A percentile compares a stretch with the other conserved stretches of the same genome.
phyloP scores from a whole-genome alignment of 2,329 filamentous ascomycete species.

The Helotiales sp. region DNA sequence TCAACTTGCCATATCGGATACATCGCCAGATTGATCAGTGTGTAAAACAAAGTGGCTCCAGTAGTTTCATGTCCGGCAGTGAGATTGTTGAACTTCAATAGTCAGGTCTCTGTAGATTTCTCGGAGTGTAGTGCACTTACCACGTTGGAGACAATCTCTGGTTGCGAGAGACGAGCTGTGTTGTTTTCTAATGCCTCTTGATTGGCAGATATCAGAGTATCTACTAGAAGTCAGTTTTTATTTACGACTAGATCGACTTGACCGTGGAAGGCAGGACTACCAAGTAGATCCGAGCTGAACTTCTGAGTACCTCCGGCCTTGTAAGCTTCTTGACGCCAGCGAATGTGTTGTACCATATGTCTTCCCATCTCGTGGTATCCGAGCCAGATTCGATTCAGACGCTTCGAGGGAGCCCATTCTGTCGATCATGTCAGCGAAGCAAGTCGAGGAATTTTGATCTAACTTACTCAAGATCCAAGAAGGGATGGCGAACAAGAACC shows the following conservation, averaged over 20 bases:
- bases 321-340: neutral
- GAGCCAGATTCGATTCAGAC: slow-evolving; percentile 10
- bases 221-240: neutral
- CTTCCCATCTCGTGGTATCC: slow-evolving; percentile 8
- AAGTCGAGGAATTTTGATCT: neutral
- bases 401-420: slow-evolving; percentile 2
- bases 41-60: slow-evolving; percentile 4
- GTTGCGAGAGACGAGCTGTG: neutral
- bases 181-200: neutral
- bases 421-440: neutral
- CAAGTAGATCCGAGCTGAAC: neutral
- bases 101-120: neutral
- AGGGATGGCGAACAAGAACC: slow-evolving; percentile 47
- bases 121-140: neutral
- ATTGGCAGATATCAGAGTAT: slow-evolving; percentile 2
- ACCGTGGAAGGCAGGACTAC: neutral
- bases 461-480: slow-evolving; percentile 42
- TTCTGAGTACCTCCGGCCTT: neutral
- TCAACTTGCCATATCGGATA: slow-evolving; percentile 3
- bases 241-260: too few relatives aligned
- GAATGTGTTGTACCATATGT: slow-evolving; percentile 4
- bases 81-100: slow-evolving; percentile 3
- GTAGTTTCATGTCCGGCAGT: slow-evolving; percentile 13
- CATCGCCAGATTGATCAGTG: slow-evolving; percentile 7
- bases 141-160: slow-evolving; percentile 8